These are phyloP conservation scores for Fusarium sp. DNA, from an alignment of 2,329 filamentous ascomycete genomes.

Conservation along the genomic window DNA sequence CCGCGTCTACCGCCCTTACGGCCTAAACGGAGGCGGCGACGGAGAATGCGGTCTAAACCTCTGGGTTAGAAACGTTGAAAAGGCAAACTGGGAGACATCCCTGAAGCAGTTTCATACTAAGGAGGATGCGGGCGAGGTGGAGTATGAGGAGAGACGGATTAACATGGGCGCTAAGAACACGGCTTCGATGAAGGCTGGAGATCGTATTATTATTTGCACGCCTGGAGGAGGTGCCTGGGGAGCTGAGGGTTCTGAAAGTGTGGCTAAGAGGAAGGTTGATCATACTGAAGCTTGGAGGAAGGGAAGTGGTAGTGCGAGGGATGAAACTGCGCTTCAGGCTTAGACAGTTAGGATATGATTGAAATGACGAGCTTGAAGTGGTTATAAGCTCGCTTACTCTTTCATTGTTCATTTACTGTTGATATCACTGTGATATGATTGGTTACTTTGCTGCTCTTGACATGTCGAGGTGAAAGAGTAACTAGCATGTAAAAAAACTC, in stretches of 20 bases:
- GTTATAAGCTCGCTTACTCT: not conserved
- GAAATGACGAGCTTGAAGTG: not conserved
- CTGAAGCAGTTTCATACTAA: conserved; percentile 53
- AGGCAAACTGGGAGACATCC: conserved; percentile 61
- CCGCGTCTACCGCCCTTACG: conserved; percentile 76
- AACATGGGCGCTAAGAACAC: conserved; percentile 85
- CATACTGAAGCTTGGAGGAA: conserved; percentile 63
- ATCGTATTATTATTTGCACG: conserved; percentile 81
- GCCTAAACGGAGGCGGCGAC: conserved; percentile 83
- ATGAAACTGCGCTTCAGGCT: conserved; percentile 69
- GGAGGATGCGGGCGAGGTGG: conserved; percentile 50
- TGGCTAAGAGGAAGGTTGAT: conserved; percentile 64
- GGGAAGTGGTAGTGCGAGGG: conserved; percentile 66
- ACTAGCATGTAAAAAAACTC: no score
- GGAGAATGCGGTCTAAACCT: conserved; percentile 84
- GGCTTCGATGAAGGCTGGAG: conserved; percentile 78
- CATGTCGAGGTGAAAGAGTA: no score
- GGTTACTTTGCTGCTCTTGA: no score
- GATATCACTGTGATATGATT: no score
- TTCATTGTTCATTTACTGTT: no score
- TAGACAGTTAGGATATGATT: conserved; percentile 42
- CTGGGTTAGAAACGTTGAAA: conserved; percentile 81
- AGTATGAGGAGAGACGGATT: conserved; percentile 71
- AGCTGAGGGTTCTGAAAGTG: conserved; percentile 65
- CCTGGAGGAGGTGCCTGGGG: conserved; percentile 87